Conservation (phyloP, 2,329 filamentous ascomycete species). For the Fusarium pseudonygamai region DNA sequence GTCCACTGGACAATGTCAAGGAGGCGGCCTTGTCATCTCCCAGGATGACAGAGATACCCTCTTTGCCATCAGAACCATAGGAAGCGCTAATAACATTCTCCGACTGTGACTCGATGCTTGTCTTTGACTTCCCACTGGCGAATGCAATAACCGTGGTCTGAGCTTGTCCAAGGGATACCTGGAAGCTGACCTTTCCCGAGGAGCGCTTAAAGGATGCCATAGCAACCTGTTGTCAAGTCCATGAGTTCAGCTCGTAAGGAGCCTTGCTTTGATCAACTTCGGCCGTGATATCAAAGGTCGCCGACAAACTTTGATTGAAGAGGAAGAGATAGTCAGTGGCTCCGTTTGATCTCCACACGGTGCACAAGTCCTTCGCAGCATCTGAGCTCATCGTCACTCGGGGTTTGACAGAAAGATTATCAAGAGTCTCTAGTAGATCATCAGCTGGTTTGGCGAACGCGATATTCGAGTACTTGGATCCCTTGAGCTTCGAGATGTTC, state of each 20-base stretch:
- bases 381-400: rapidly evolving
- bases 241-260: not conserved
- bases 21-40: not conserved
- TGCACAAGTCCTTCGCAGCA: not conserved
- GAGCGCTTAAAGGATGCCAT: not conserved
- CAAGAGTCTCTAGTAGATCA: not conserved
- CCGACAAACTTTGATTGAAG: not conserved
- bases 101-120: not conserved
- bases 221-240: not conserved
- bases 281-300: not conserved
- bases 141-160: rapidly evolving
- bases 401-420: not conserved
- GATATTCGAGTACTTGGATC: not conserved
- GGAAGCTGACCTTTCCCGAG: rapidly evolving
- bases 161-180: rapidly evolving
- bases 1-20: not conserved
- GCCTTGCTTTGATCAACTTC: not conserved
- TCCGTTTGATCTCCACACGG: not conserved
- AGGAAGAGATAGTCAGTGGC: not conserved
- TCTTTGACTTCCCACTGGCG: not conserved
- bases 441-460: not conserved
- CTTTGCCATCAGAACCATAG: not conserved
- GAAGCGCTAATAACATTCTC: rapidly evolving
- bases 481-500: not conserved
- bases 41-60: not conserved